Percentiles rank a stretch among this genome's conserved stretches.
Evolutionary conservation across 2,329 filamentous ascomycete genomes (phyloP).

Genomic region (Colletotrichum siamense): DNA sequence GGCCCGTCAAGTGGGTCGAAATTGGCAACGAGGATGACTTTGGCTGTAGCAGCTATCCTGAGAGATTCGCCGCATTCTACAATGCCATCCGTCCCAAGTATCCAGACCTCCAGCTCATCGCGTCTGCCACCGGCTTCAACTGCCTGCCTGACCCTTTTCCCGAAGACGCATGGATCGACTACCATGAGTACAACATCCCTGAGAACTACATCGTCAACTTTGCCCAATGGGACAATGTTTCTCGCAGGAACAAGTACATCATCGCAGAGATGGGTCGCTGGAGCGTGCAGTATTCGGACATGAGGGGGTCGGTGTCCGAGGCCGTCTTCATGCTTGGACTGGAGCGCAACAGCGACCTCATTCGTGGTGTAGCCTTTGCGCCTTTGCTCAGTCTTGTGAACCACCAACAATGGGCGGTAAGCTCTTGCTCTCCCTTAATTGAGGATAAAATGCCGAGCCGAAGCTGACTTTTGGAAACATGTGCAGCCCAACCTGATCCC

Average conservation of each 20-base stretch:
- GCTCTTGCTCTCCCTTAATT: rapidly evolving
- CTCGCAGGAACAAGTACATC: not conserved
- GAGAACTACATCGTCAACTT: not conserved
- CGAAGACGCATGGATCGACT: not conserved
- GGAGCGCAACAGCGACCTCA: not conserved
- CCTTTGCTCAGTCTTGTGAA: not conserved
- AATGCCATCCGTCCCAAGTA: not conserved
- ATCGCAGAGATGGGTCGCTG: not conserved
- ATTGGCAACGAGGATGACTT: not conserved
- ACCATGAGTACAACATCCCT: not conserved
- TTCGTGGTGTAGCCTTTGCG: not conserved
- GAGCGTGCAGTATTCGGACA: not conserved
- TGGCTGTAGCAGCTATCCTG: not conserved
- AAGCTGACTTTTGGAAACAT: not conserved
- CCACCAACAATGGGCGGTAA: not conserved
- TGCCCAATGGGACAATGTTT: not conserved
- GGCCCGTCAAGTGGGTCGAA: not conserved
- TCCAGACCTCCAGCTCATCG: not conserved
- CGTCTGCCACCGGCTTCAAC: not conserved
- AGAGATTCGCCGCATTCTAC: not conserved
- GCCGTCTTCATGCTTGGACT: not conserved
- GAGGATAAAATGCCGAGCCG: rapidly evolving
- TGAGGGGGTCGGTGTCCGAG: not conserved
- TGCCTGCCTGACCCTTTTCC: not conserved
- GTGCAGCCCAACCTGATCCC: not conserved